Base-by-base conservation (phyloP, 768 basidiomycete genomes). In the Pleurotus eryngii region DNA sequence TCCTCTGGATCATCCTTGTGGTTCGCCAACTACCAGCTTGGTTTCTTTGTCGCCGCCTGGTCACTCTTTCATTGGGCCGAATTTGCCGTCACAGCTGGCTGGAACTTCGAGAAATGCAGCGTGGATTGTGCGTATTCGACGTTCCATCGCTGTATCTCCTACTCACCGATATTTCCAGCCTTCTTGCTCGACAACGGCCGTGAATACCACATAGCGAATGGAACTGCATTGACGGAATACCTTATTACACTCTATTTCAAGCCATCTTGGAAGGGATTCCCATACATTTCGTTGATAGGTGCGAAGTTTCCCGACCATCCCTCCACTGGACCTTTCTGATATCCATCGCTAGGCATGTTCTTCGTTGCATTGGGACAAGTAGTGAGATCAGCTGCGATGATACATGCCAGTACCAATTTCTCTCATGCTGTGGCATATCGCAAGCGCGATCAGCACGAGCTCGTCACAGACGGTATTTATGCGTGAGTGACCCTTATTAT, bases 21-120 rank as follows among this genome's bases (percentile, higher is more conserved):
- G 80, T 90, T 89, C 83, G 71, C 83, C 0, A 89, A 86, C 24
- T 82, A 84, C 57, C 89, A 89, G 65, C 76, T 97, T 2, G 92
- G 90, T 0, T 85, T 91, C 69, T 98, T 95, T 69, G 60, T 91
- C 40, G 85, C 89, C 35, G 79, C 87, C 4, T 93, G 92, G 90
- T 80, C 91, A 0, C 75, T 79, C 37, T 99, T 99, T 70, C 97
- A 99, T 66, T 89, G 93, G 85, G 85, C 82, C 11, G 97, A 99
- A 70, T 98, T 95, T 66, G 90, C 89, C 38, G 93, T 95, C 3
- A 97, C 97, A 5, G 95, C 95, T 0, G 92, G 92, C 20, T 98
- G 92, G 89, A 98, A 98, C 70, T 74, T 87, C 40, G 88, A 90
- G 53, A 97, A 95, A 73, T 90, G 94, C 66, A 92, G 86, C 58